Conservation (phyloP, 768 basidiomycete genomes). For the Panaeolus papilionaceus region DNA sequence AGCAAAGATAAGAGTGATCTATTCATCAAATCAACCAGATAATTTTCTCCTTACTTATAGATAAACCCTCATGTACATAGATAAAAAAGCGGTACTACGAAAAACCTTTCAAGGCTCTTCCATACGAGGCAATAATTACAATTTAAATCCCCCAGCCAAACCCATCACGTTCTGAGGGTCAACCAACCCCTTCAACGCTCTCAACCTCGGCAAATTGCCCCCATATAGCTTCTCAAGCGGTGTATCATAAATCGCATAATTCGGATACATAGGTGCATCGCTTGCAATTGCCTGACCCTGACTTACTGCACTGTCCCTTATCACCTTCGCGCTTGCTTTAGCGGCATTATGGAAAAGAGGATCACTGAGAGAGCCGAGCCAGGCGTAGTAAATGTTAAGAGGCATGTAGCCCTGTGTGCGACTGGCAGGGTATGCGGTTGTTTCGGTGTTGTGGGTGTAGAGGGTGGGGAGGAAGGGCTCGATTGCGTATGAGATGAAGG, state of each 20-base stretch:
- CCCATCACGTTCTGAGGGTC: slow-evolving; percentile 71
- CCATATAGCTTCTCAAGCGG: slow-evolving; percentile 59
- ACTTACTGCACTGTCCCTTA: slow-evolving; percentile 44
- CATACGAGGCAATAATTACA: slow-evolving; percentile 31
- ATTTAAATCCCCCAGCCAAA: slow-evolving; percentile 71
- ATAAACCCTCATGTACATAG: too few relatives aligned
- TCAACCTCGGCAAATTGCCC: slow-evolving; percentile 47
- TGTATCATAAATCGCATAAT: slow-evolving; percentile 64
- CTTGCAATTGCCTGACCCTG: slow-evolving; percentile 45
- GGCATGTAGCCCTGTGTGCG: slow-evolving; percentile 47
- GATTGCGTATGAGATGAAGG: slow-evolving; percentile 51
- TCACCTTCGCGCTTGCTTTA: slow-evolving; percentile 41
- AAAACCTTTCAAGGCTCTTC: too few relatives aligned
- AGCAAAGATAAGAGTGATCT: too few relatives aligned
- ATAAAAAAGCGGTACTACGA: too few relatives aligned
- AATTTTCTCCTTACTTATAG: too few relatives aligned
- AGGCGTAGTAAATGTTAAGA: slow-evolving; percentile 54
- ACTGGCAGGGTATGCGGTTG: slow-evolving; percentile 55
- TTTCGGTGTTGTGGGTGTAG: slow-evolving; percentile 41
- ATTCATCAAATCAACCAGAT: too few relatives aligned
- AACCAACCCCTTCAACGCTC: slow-evolving; percentile 45
- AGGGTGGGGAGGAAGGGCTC: slow-evolving; percentile 55
- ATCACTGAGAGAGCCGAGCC: slow-evolving; percentile 47
- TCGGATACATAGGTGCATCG: slow-evolving; percentile 56
- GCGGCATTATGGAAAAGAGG: slow-evolving; percentile 46